Base-by-base conservation (phyloP, 768 basidiomycete species). In the Rhizopogon roseolus region DNA sequence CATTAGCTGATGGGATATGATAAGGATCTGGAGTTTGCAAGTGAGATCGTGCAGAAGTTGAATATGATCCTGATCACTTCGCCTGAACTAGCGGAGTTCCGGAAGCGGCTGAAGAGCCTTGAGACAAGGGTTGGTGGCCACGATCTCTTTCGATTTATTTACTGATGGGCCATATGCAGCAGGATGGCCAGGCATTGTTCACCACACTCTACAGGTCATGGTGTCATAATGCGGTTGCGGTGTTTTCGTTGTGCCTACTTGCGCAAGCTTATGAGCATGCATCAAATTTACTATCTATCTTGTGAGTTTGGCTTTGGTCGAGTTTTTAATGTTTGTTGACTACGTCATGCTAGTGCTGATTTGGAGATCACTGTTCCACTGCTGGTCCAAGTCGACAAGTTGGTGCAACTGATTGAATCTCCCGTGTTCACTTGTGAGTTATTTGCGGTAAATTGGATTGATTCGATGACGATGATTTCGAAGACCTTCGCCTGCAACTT, bases 241-340 rank as follows among this genome's bases (percentile, higher is more conserved):
- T 93, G 1, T 97, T 99, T 66, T 93, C 97, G 1, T 78, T 99
- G 6, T 99, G 97, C 68, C 78, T 99, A 28, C 78, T 99, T 25
- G 97, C 97, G 5, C 97, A 99, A 67, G 96, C 97, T 3, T 99
- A 99, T 61, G 97, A 99, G 67, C 97, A 99, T 69, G 97, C 96
- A 1, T 96, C 93, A 19, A 98, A 95, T 67, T 79, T 99, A 4
- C 76, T 99, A 16, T 87, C 92, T 57, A 98, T 97, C 55, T 98
- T 99, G 96, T 94, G 66, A 55, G 85, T 67, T 22, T 10, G 45
- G 56, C 19, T 22, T 22, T 14, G 22, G 34, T 19, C 25, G 39
- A 58, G 11, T 53, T 9, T 36, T 36, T 34, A 16, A n/a, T 25
- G 5, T 22, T 22, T 10, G 41, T 55, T 60, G 37, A 59, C 38